A percentile compares a stretch with the other conserved stretches of the same genome.
Evolutionary conservation across 768 basidiomycete species (phyloP).

Genomic region (Lactarius hatsudake): DNA sequence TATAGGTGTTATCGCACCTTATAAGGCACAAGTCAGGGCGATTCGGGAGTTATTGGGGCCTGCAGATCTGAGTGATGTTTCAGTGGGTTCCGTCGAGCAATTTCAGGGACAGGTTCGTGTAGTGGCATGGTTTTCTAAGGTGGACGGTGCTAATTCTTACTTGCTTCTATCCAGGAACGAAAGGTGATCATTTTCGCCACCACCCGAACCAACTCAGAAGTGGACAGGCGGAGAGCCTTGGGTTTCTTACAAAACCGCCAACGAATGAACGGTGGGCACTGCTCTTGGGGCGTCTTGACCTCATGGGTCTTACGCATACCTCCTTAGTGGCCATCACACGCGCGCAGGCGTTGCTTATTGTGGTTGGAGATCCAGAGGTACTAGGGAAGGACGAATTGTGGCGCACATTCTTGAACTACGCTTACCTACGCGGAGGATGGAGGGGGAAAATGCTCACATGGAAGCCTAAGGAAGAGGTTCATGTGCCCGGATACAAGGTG

Average conservation of each 20-base stretch:
- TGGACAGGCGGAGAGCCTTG: constrained; percentile 31
- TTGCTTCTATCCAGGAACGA: constrained; percentile 34
- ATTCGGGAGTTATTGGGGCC: constrained; percentile 32
- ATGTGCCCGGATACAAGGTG: neutral
- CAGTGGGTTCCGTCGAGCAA: constrained; percentile 41
- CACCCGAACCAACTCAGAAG: constrained; percentile 35
- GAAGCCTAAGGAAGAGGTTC: constrained; percentile 32
- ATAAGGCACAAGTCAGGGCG: constrained; percentile 38
- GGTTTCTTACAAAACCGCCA: constrained; percentile 38
- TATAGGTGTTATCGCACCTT: constrained; percentile 43
- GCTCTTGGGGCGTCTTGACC: neutral
- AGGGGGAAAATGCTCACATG: constrained; percentile 41
- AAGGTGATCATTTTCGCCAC: constrained; percentile 39
- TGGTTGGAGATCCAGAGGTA: constrained; percentile 58
- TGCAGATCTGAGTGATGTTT: constrained; percentile 26
- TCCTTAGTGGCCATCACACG: constrained; percentile 60
- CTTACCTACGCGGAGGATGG: constrained; percentile 52
- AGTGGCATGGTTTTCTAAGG: neutral
- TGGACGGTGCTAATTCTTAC: neutral
- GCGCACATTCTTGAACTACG: constrained; percentile 58
- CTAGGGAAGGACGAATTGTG: constrained; percentile 59
- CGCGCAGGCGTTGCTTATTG: constrained; percentile 58
- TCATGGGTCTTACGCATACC: neutral
- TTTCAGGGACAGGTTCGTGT: constrained; percentile 42
- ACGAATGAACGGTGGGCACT: constrained; percentile 40